These are phyloP conservation scores for Colletotrichum spinosum DNA, from an alignment of 2,329 filamentous ascomycete species.

Conservation along the genomic window DNA sequence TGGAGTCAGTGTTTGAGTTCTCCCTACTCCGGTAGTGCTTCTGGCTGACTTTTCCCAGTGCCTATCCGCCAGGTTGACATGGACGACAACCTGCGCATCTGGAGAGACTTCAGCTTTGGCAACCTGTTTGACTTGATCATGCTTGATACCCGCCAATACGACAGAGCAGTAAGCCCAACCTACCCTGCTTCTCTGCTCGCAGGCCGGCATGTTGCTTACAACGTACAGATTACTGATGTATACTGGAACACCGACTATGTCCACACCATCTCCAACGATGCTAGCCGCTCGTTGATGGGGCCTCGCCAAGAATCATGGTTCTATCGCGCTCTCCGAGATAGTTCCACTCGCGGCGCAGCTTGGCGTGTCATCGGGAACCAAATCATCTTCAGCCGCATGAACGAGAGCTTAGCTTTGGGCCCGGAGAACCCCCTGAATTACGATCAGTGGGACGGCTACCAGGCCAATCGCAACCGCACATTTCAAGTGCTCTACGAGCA, in stretches of 20 bases:
- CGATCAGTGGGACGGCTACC: constrained; percentile 69
- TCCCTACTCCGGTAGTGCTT: too few relatives aligned
- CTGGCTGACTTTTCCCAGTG: constrained; percentile 11
- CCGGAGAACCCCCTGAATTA: constrained; percentile 58
- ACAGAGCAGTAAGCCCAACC: constrained; percentile 53
- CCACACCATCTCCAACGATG: constrained; percentile 71
- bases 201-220: neutral
- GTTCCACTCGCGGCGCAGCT: constrained; percentile 71
- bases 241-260: constrained; percentile 73
- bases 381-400: constrained; percentile 67
- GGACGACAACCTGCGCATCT: constrained; percentile 77
- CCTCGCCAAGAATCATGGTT: constrained; percentile 81
- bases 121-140: constrained; percentile 75
- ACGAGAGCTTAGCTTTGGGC: constrained; percentile 45
- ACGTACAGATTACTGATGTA: constrained; percentile 46
- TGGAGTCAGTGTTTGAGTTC: constrained; percentile 52
- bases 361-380: constrained; percentile 81
- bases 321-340: constrained; percentile 68
- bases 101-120: constrained; percentile 75
- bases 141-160: constrained; percentile 77
- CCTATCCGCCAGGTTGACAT: constrained; percentile 67
- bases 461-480: constrained; percentile 78
- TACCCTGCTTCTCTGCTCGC: neutral
- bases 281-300: constrained; percentile 77
- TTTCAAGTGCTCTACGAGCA: constrained; percentile 74